A percentile compares a stretch with the other conserved stretches of the same genome.
Evolutionary conservation across 768 basidiomycete genomes (phyloP).

Genomic region (Sarcodon aspratus): DNA sequence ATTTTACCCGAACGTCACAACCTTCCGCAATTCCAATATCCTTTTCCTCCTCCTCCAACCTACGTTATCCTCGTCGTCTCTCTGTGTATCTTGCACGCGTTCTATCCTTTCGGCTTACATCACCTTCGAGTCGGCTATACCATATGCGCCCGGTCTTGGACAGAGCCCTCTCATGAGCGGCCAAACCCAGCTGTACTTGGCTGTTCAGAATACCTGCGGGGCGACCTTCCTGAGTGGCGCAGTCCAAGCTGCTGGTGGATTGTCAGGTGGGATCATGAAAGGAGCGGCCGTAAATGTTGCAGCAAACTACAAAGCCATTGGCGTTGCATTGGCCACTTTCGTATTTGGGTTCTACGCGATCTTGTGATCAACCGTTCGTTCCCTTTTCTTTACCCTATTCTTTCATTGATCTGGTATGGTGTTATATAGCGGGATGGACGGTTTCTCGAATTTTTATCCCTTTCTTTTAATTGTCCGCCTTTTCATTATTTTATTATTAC

Average conservation of each 20-base stretch:
- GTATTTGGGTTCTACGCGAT: neutral
- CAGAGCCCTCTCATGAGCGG: conserved; percentile 53
- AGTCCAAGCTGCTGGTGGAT: conserved; percentile 57
- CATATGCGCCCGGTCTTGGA: conserved; percentile 67
- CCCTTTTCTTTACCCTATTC: too few relatives aligned
- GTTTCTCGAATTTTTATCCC: too few relatives aligned
- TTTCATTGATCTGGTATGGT: too few relatives aligned
- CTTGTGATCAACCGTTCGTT: neutral
- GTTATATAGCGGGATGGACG: too few relatives aligned
- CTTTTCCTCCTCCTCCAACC: conserved; percentile 72
- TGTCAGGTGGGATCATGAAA: conserved; percentile 24
- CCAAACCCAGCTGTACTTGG: conserved; percentile 57
- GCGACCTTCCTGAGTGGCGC: conserved; percentile 54
- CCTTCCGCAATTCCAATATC: conserved; percentile 49
- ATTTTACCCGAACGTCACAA: conserved; percentile 39
- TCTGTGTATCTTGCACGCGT: conserved; percentile 81
- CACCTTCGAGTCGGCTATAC: conserved; percentile 53
- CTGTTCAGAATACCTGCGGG: conserved; percentile 56
- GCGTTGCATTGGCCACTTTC: neutral
- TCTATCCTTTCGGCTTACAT: conserved; percentile 69
- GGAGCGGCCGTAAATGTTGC: neutral
- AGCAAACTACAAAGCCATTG: neutral
- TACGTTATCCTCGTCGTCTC: conserved; percentile 28
- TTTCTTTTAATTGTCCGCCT: too few relatives aligned
- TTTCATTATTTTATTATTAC: too few relatives aligned